phyloP scores from a whole-genome alignment of 805 yeast species.

The Teunomyces funiuensis region DNA sequence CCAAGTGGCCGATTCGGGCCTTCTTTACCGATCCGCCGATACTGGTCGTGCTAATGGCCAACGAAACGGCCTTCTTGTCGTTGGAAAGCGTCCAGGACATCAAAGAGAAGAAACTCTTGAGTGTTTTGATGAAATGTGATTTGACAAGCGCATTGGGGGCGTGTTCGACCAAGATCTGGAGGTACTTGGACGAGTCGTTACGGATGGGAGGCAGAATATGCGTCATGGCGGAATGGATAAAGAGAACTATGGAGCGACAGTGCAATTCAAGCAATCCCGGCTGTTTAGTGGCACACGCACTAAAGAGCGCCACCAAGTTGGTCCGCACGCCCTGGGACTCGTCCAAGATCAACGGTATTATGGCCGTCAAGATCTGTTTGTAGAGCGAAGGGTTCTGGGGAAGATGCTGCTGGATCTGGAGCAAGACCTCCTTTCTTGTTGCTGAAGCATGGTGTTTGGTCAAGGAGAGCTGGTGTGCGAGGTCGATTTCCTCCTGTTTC shows the following conservation, averaged over 20 bases:
- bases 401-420: constrained; percentile 49
- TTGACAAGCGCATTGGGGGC: constrained; percentile 58
- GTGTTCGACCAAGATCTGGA: constrained; percentile 56
- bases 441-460: constrained; percentile 70
- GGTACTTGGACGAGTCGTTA: constrained; percentile 68
- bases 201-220: constrained; percentile 79
- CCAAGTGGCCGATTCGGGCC: constrained; percentile 42
- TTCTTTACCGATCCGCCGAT: constrained; percentile 35
- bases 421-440: constrained; percentile 71
- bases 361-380: constrained; percentile 56
- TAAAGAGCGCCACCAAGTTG: constrained; percentile 49
- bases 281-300: constrained; percentile 48
- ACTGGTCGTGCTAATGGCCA: constrained; percentile 36
- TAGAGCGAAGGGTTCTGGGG: constrained; percentile 53
- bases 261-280: constrained; percentile 60
- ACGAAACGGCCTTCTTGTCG: constrained; percentile 34
- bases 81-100: constrained; percentile 67
- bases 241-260: constrained; percentile 61
- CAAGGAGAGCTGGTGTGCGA: constrained; percentile 62
- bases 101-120: constrained; percentile 65
- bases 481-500: constrained; percentile 41
- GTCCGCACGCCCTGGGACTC: constrained; percentile 63
- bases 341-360: constrained; percentile 67
- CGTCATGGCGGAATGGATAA: constrained; percentile 89
- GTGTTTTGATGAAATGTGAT: constrained; percentile 65